phyloP scores from a whole-genome alignment of 164 flowering plant species.

The Annona squamosa region DNA sequence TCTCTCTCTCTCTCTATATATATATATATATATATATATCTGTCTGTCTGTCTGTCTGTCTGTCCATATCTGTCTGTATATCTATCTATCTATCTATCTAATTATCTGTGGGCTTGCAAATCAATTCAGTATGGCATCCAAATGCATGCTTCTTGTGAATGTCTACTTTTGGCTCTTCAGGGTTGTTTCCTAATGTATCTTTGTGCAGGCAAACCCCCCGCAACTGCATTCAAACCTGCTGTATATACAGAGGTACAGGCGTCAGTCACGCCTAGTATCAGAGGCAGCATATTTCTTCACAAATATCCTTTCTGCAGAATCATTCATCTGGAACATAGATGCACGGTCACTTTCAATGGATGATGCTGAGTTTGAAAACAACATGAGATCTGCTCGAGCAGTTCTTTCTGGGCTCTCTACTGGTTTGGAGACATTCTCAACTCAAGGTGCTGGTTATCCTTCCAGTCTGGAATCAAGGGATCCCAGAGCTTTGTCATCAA shows the following conservation, averaged over 20 bases:
- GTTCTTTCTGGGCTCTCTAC: conserved; percentile 57
- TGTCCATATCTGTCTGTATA: too few relatives aligned
- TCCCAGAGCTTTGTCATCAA: conserved; percentile 22
- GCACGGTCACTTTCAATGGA: conserved; percentile 90
- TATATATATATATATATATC: too few relatives aligned
- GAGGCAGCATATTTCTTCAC: conserved; percentile 91
- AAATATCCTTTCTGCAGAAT: conserved; percentile 86
- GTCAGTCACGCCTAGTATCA: conserved; percentile 68
- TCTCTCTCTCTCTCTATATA: too few relatives aligned
- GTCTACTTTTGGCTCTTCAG: not conserved
- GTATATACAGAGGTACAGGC: conserved; percentile 84
- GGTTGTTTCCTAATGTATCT: not conserved
- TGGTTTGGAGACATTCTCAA: conserved; percentile 18
- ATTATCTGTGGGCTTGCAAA: not conserved
- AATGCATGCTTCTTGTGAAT: not conserved
- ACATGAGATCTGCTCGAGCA: conserved; percentile 79
- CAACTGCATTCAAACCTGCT: conserved; percentile 85
- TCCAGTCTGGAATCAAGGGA: conserved; percentile 25
- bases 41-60: too few relatives aligned
- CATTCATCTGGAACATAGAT: conserved; percentile 76
- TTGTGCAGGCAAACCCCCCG: conserved; percentile 89
- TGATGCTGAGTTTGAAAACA: conserved; percentile 64
- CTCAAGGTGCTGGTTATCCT: conserved; percentile 18
- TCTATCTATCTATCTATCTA: too few relatives aligned
- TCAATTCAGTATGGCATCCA: not conserved